phyloP scores from a whole-genome alignment of 2,329 filamentous ascomycete species.

The Hymenoscyphus linearis region DNA sequence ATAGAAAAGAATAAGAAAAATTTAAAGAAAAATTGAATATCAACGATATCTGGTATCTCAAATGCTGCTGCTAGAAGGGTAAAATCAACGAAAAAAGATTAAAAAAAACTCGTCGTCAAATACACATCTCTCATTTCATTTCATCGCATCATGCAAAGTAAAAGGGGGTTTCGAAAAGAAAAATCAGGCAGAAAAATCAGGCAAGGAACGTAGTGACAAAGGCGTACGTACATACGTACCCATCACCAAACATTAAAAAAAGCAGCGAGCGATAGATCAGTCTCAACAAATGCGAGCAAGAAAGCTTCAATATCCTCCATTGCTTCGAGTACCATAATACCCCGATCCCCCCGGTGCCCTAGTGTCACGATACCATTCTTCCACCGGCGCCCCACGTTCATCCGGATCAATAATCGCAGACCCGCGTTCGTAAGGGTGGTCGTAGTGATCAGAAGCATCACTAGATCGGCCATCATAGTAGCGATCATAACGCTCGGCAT shows the following conservation, averaged over 20 bases:
- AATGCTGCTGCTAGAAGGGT: no score
- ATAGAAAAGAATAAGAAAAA: neutral
- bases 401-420: slow-evolving; percentile 14
- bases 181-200: no score
- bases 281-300: neutral
- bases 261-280: neutral
- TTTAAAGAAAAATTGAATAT: neutral
- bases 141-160: neutral
- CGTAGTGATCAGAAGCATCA: slow-evolving; percentile 8
- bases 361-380: slow-evolving; percentile 22
- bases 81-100: no score
- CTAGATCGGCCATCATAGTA: slow-evolving; percentile 16
- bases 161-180: no score
- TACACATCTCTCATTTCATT: neutral
- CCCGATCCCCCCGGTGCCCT: neutral
- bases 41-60: neutral
- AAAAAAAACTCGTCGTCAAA: neutral
- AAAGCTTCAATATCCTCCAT: neutral
- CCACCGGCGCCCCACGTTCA: slow-evolving; percentile 11
- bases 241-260: neutral
- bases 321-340: slow-evolving; percentile 1
- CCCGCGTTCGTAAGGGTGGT: slow-evolving; percentile 16
- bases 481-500: slow-evolving; percentile 30
- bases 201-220: neutral
- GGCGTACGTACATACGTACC: neutral